Conservation (phyloP, 1,139 yeast species). For the Yamadazyma mexicana region DNA sequence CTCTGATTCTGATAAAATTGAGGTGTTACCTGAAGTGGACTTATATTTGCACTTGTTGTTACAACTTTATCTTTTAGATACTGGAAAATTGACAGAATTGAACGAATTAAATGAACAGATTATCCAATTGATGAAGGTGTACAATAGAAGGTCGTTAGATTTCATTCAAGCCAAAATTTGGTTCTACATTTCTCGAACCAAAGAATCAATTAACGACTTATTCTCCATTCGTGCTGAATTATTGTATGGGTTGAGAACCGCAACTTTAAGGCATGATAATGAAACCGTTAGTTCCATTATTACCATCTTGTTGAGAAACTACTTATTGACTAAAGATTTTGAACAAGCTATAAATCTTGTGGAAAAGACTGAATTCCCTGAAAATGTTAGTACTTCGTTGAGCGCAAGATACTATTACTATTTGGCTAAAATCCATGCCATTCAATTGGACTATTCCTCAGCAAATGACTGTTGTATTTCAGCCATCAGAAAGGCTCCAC, state of each 20-base stretch:
- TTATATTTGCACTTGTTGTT: constrained; percentile 76
- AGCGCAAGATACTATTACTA: constrained; percentile 92
- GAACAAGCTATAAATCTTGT: constrained; percentile 88
- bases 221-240: constrained; percentile 67
- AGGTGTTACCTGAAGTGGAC: constrained; percentile 72
- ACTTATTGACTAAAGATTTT: constrained; percentile 75
- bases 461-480: constrained; percentile 90
- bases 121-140: constrained; percentile 56
- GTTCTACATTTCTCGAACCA: constrained; percentile 85
- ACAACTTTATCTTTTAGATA: constrained; percentile 75
- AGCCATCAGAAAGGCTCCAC: constrained; percentile 97
- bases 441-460: constrained; percentile 87
- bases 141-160: constrained; percentile 83
- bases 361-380: constrained; percentile 87
- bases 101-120: constrained; percentile 54
- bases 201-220: constrained; percentile 64
- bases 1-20: constrained; percentile 9
- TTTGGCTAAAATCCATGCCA: constrained; percentile 83
- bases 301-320: constrained; percentile 80
- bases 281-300: constrained; percentile 90
- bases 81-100: constrained; percentile 48
- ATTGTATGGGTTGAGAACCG: constrained; percentile 76
- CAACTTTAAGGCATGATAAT: constrained; percentile 86
- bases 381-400: constrained; percentile 79
- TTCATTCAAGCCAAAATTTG: constrained; percentile 87